Percentiles rank a stretch among this genome's conserved stretches.
phyloP scores from a whole-genome alignment of 768 basidiomycete genomes.

The Lactifluus volemus region DNA sequence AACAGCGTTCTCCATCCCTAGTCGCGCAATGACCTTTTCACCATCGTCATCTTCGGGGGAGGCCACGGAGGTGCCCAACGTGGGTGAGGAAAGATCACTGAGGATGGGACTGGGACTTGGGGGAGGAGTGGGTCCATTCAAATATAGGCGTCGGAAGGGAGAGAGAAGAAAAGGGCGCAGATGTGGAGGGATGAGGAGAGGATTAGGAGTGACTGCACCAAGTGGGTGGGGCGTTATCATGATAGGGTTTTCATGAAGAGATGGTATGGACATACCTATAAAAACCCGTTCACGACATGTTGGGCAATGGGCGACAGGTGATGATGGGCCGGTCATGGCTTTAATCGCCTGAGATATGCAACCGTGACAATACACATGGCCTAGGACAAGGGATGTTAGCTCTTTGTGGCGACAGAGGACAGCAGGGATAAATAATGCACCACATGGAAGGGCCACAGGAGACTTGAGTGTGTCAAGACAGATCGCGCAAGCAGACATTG shows the following conservation, averaged over 20 bases:
- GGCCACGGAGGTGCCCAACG: neutral
- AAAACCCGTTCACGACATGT: constrained; percentile 15
- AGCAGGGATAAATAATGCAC: neutral
- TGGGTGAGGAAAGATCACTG: neutral
- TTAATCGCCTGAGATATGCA: constrained; percentile 7
- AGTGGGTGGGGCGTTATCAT: neutral
- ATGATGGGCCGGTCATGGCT: neutral
- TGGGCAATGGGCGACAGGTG: neutral
- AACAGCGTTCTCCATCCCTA: constrained; percentile 12
- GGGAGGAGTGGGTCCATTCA: neutral
- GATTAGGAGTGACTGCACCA: constrained; percentile 5
- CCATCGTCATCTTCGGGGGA: neutral
- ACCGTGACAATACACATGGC: constrained; percentile 14
- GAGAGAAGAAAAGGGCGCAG: constrained; percentile 13
- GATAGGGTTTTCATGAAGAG: neutral
- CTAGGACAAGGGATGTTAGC: neutral
- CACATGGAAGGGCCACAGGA: constrained; percentile 18
- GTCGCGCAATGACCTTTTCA: constrained; percentile 2
- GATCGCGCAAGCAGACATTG: constrained; percentile 17
- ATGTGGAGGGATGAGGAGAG: constrained; percentile 11
- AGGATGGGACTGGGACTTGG: neutral
- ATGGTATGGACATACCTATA: neutral
- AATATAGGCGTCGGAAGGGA: constrained; percentile 18
- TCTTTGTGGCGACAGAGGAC: neutral
- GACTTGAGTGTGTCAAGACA: constrained; percentile 13